phyloP scores from a whole-genome alignment of 805 yeast genomes.

The Saccharomycodes ludwigii region DNA sequence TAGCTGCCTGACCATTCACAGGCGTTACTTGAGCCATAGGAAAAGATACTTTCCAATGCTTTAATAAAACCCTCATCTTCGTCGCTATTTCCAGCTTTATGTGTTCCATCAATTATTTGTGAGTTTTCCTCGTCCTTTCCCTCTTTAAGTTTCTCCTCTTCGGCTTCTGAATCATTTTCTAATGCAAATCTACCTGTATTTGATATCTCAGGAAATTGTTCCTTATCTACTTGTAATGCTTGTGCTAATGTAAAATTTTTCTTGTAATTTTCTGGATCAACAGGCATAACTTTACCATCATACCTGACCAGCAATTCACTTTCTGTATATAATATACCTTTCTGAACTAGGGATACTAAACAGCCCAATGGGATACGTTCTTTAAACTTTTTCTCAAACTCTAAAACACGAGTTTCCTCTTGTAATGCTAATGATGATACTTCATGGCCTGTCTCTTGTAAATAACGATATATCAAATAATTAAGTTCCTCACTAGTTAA shows the following conservation, averaged over 20 bases:
- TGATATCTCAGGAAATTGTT: slow-evolving; percentile 20
- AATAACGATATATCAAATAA: slow-evolving; percentile 84
- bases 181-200: slow-evolving; percentile 23
- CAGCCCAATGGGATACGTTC: slow-evolving; percentile 62
- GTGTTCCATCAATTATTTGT: slow-evolving; percentile 3
- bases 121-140: slow-evolving; percentile 5
- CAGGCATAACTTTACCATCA: slow-evolving; percentile 20
- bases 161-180: slow-evolving; percentile 11
- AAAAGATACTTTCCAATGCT: slow-evolving; percentile 26
- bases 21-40: slow-evolving; percentile 32
- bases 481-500: slow-evolving; percentile 74
- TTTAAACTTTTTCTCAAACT: slow-evolving; percentile 39
- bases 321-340: slow-evolving; percentile 70
- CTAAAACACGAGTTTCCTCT: slow-evolving; percentile 53
- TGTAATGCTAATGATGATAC: slow-evolving; percentile 71
- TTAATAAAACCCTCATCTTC: no score
- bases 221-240: slow-evolving; percentile 35
- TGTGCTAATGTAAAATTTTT: slow-evolving; percentile 39
- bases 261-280: slow-evolving; percentile 14
- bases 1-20: slow-evolving; percentile 38
- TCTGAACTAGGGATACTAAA: slow-evolving; percentile 70
- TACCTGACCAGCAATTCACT: slow-evolving; percentile 43
- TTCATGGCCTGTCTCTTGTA: slow-evolving; percentile 73
- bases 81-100: background rate
- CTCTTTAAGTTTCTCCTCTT: slow-evolving; percentile 1